Evolutionary conservation across 2,329 filamentous ascomycete genomes (phyloP).

Genomic region (Mollisiaceae sp.): DNA sequence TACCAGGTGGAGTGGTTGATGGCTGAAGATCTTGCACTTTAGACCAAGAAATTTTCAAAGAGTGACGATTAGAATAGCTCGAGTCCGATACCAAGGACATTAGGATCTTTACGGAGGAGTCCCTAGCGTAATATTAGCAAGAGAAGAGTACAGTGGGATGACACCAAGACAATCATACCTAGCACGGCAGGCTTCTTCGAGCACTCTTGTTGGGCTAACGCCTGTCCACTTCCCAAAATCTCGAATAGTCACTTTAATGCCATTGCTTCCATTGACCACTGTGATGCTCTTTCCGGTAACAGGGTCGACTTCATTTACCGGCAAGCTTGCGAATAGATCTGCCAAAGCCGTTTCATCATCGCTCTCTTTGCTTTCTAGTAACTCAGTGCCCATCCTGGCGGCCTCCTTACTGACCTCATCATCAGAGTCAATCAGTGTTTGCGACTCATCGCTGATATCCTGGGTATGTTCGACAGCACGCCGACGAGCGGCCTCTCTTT

Average conservation of each 20-base stretch:
- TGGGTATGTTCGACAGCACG: conserved; percentile 46
- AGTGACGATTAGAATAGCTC: conserved; percentile 76
- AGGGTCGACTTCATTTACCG: conserved; percentile 63
- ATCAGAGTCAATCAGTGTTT: conserved; percentile 46
- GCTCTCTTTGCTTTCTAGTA: conserved; percentile 58
- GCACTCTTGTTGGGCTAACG: conserved; percentile 72
- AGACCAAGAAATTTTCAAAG: conserved; percentile 77
- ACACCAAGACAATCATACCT: conserved; percentile 54
- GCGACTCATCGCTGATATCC: conserved; percentile 37
- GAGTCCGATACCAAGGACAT: conserved; percentile 75
- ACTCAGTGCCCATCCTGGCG: conserved; percentile 61
- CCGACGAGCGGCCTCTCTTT: conserved; percentile 62
- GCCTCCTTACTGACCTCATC: conserved; percentile 61
- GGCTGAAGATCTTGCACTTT: conserved; percentile 66
- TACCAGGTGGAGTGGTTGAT: conserved; percentile 41
- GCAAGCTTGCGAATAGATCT: conserved; percentile 64
- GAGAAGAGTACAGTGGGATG: background rate
- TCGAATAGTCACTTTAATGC: conserved; percentile 65
- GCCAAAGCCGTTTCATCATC: conserved; percentile 60
- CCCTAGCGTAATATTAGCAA: conserved; percentile 52
- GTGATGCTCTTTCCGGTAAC: conserved; percentile 62
- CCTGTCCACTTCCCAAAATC: conserved; percentile 88
- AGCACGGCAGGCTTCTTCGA: conserved; percentile 88
- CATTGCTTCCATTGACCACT: conserved; percentile 57
- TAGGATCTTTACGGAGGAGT: conserved; percentile 68